Conservation (phyloP, 75 land plant genomes). For the Selaginella tamariscina region DNA sequence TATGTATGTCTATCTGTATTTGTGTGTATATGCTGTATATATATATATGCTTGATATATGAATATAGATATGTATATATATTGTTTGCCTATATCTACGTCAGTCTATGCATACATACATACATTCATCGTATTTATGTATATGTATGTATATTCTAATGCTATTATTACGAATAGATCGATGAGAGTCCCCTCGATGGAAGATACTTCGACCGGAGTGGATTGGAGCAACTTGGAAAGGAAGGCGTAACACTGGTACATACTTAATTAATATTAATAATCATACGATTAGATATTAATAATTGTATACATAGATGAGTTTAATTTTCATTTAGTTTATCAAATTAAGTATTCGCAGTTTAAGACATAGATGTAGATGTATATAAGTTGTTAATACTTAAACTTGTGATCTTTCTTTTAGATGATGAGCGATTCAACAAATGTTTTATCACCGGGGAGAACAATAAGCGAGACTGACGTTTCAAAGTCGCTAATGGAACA, state of each 20-base stretch:
- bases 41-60: too few species aligned
- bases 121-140: too few species aligned
- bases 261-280: neutral
- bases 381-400: too few species aligned
- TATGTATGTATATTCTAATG: slow-evolving; percentile 1
- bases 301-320: too few species aligned
- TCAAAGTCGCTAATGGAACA: slow-evolving; percentile 62
- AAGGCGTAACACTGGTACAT: slow-evolving; percentile 92
- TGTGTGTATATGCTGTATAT: too few species aligned
- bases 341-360: too few species aligned
- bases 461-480: slow-evolving; percentile 79
- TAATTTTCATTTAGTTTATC: too few species aligned
- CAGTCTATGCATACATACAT: slow-evolving; percentile 4
- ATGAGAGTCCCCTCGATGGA: slow-evolving; percentile 91
- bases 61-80: too few species aligned
- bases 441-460: slow-evolving; percentile 91
- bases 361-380: neutral
- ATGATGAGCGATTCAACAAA: slow-evolving; percentile 99
- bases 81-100: too few species aligned
- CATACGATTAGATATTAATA: neutral
- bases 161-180: slow-evolving; percentile 45
- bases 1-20: too few species aligned
- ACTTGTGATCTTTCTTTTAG: too few species aligned
- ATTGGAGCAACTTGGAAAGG: slow-evolving; percentile 86
- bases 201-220: slow-evolving; percentile 69